These are phyloP conservation scores for Batkoa obscura DNA, from an alignment of 371 early-diverging fungal genomes.

Conservation along the genomic window DNA sequence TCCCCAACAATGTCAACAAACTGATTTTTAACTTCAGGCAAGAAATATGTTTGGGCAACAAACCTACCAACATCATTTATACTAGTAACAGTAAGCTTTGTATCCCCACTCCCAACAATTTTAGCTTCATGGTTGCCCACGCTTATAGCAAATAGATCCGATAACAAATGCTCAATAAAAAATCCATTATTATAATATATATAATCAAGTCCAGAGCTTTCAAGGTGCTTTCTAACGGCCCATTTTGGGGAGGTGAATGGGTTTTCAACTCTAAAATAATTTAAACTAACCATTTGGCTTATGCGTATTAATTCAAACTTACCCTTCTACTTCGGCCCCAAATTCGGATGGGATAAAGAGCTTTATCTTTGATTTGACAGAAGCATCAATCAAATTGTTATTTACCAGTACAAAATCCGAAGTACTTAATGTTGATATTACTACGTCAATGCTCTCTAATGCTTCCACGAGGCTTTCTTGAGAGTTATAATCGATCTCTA, in stretches of 20 bases:
- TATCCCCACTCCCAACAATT: neutral
- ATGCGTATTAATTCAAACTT: neutral
- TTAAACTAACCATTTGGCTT: neutral
- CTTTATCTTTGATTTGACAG: neutral
- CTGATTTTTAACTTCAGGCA: neutral
- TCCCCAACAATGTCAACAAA: constrained; percentile 1
- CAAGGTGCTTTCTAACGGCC: neutral
- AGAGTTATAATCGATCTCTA: neutral
- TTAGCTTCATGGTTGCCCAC: no score
- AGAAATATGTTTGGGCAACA: neutral
- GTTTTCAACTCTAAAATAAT: no score
- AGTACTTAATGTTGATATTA: neutral
- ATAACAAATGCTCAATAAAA: constrained; percentile 1
- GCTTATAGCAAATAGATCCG: neutral
- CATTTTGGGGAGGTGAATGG: neutral
- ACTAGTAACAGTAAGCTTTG: neutral
- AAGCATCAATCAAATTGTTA: neutral
- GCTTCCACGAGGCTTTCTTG: neutral
- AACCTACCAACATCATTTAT: neutral
- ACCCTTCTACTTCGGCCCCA: neutral
- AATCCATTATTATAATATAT: neutral
- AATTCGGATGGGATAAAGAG: constrained; percentile 1
- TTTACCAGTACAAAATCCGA: neutral
- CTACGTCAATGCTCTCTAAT: neutral
- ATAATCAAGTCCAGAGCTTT: neutral